Evolutionary conservation across 2,329 filamentous ascomycete species (phyloP).

Genomic region (Pseudogymnoascus sp.): DNA sequence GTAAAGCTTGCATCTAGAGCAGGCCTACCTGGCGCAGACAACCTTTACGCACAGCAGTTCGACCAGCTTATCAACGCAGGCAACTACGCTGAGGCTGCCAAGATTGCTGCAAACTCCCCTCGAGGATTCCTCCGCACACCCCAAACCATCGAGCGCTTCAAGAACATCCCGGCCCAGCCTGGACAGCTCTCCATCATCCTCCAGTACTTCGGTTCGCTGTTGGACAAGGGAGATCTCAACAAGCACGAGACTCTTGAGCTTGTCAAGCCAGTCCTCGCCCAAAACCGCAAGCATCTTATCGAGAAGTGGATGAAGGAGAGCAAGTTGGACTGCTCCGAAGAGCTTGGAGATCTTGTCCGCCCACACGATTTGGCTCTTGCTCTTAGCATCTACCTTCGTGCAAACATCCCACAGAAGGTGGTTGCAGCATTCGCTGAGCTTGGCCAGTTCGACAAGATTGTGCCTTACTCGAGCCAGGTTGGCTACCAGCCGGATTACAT

Average conservation of each 20-base stretch:
- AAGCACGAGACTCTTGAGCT: slow-evolving; percentile 90
- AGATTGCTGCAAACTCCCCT: slow-evolving; percentile 93
- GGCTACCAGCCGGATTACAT: slow-evolving; percentile 96
- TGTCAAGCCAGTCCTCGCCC: slow-evolving; percentile 81
- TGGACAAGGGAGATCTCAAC: slow-evolving; percentile 92
- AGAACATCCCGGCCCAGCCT: slow-evolving; percentile 69
- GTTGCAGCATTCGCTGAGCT: slow-evolving; percentile 92
- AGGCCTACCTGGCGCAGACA: slow-evolving; percentile 87
- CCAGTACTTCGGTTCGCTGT: slow-evolving; percentile 94
- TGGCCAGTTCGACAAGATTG: slow-evolving; percentile 92
- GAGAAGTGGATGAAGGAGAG: slow-evolving; percentile 98
- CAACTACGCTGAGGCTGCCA: slow-evolving; percentile 81
- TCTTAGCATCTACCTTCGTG: slow-evolving; percentile 80
- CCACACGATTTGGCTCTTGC: slow-evolving; percentile 84
- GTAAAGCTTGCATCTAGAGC: slow-evolving; percentile 94
- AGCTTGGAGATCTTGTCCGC: slow-evolving; percentile 89
- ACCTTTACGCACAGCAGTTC: slow-evolving; percentile 87
- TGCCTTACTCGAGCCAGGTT: slow-evolving; percentile 77
- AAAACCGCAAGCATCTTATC: slow-evolving; percentile 89
- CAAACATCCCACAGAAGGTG: slow-evolving; percentile 86
- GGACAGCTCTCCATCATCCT: slow-evolving; percentile 90
- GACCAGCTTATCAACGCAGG: slow-evolving; percentile 75
- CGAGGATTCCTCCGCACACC: slow-evolving; percentile 89
- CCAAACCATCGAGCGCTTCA: slow-evolving; percentile 94
- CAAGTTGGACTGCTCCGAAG: slow-evolving; percentile 93